Evolutionary conservation across 306 rosid species (phyloP).

Genomic region (Cucurbita moschata): DNA sequence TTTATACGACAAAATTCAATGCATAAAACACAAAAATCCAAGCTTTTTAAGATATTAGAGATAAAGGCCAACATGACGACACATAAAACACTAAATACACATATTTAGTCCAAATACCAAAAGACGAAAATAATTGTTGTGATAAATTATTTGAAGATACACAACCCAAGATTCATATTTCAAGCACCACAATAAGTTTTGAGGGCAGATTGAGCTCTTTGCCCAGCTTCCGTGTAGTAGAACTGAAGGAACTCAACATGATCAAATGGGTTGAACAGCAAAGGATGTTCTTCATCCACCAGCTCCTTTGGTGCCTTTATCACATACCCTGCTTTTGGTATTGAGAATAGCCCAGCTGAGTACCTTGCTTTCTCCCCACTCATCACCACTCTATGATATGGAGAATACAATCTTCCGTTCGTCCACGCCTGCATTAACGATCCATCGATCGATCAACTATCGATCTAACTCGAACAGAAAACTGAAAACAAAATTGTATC

Average conservation of each 20-base stretch:
- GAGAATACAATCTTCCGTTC: slow-evolving; percentile 47
- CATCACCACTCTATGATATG: slow-evolving; percentile 60
- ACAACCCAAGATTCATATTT: neutral
- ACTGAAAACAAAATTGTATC: neutral
- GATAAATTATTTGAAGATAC: neutral
- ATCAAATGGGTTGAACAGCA: slow-evolving; percentile 48
- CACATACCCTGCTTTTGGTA: slow-evolving; percentile 37
- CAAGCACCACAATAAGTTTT: slow-evolving; percentile 40
- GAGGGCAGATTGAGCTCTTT: slow-evolving; percentile 23
- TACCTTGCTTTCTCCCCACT: slow-evolving; percentile 49
- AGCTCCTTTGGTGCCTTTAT: slow-evolving; percentile 48
- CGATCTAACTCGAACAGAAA: neutral
- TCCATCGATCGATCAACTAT: neutral
- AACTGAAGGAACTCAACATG: slow-evolving; percentile 30
- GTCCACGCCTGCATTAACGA: slow-evolving; percentile 45
- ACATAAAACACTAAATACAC: no score
- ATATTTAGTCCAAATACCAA: neutral
- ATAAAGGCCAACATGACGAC: no score
- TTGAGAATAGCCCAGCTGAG: slow-evolving; percentile 37
- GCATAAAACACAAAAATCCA: no score
- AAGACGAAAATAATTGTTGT: no score
- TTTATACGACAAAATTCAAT: no score
- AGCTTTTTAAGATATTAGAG: no score
- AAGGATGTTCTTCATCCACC: slow-evolving; percentile 58
- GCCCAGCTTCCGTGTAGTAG: slow-evolving; percentile 30